Evolutionary conservation across 2,329 filamentous ascomycete genomes (phyloP).

Genomic region (Alternaria sp.): DNA sequence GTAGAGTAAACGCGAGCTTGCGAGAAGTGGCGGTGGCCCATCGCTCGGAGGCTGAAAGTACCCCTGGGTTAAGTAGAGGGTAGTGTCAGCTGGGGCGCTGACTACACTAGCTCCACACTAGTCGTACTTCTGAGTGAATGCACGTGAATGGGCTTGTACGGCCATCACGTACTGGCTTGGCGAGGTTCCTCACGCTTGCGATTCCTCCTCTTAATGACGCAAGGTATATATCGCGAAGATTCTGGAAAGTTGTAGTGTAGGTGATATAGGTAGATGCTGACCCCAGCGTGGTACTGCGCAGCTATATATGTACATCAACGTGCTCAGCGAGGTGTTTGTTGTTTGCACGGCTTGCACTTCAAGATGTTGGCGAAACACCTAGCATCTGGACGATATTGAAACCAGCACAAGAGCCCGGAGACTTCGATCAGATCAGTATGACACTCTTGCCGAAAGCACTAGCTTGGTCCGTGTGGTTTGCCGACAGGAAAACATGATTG

Average conservation of each 20-base stretch:
- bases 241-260: not conserved
- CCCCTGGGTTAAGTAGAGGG: not conserved
- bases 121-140: not conserved
- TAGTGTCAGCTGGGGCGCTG: not conserved
- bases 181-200: not conserved
- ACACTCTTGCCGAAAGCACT: rapidly evolving
- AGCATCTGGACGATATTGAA: not conserved
- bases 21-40: not conserved
- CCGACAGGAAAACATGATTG: not conserved
- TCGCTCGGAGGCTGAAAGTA: not conserved
- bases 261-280: not conserved
- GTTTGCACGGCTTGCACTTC: not conserved
- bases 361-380: not conserved
- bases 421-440: not conserved
- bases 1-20: not conserved
- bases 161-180: not conserved
- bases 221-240: not conserved
- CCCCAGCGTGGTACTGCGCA: not conserved
- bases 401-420: not conserved
- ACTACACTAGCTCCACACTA: not conserved
- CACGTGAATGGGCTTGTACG: not conserved
- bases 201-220: not conserved
- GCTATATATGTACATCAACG: not conserved
- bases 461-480: not conserved
- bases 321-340: not conserved